Evolutionary conservation across 2,329 filamentous ascomycete genomes (phyloP).

Genomic region (Tolypocladium paradoxum): DNA sequence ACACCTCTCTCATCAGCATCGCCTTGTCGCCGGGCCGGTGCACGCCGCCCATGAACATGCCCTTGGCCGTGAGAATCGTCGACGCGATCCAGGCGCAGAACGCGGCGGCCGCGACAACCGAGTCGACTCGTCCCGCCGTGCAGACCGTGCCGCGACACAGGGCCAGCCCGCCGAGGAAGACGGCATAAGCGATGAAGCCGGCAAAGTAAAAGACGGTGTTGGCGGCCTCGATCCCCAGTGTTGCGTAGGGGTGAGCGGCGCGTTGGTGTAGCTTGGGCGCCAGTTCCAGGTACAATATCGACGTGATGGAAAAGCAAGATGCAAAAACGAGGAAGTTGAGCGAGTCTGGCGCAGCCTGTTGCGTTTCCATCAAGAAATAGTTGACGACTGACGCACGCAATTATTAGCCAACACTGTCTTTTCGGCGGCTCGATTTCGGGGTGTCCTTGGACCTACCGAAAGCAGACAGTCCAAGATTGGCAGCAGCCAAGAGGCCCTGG

Average conservation of each 20-base stretch:
- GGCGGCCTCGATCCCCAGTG: constrained; percentile 36
- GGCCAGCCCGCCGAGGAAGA: constrained; percentile 43
- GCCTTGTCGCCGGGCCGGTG: constrained; percentile 17
- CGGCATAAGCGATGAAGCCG: constrained; percentile 46
- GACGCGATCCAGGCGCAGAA: constrained; percentile 44
- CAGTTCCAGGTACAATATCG: constrained; percentile 42
- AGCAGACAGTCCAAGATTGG: constrained; percentile 9
- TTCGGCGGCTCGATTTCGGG: not conserved
- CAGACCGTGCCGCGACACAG: constrained; percentile 50
- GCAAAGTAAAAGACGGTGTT: constrained; percentile 48
- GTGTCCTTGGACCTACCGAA: constrained; percentile 6
- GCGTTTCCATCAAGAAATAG: constrained; percentile 48
- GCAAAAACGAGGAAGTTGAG: constrained; percentile 48
- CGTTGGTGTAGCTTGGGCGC: constrained; percentile 33
- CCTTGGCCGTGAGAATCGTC: constrained; percentile 32
- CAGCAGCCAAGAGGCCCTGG: constrained; percentile 8
- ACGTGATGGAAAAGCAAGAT: constrained; percentile 42
- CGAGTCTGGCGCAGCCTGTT: constrained; percentile 40
- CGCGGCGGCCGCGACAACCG: constrained; percentile 41
- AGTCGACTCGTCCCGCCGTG: constrained; percentile 40
- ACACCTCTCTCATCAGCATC: constrained; percentile 27
- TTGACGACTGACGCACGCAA: constrained; percentile 37
- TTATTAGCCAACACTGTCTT: not conserved
- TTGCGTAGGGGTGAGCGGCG: constrained; percentile 36
- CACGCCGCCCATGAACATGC: constrained; percentile 33